Base-by-base conservation (phyloP, 2,329 filamentous ascomycete genomes). In the Rhytidhysteron rufulum region DNA sequence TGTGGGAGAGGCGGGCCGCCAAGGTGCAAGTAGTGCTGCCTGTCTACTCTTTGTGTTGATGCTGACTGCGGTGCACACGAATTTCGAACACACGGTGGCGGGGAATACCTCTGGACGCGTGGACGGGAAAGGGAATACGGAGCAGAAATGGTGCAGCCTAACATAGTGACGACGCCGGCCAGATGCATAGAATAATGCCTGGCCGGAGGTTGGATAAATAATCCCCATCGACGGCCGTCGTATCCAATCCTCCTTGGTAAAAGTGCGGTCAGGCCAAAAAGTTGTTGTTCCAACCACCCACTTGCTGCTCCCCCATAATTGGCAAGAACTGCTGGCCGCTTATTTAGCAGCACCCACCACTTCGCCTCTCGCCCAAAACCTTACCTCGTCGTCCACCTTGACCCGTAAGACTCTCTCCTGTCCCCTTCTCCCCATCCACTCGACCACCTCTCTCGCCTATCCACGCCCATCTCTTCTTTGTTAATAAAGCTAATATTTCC, bases 321-420 rank as follows among this genome's bases (percentile, higher is more conserved):
- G 60, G 60, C 58, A 62, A 64, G 61, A 51, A 55, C 52, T 53
- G 58, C 51, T 39, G 34, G 57, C 67, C 62, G 63, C 62, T 65
- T 65, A 66, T 65, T 66, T 66, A 63, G 60, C 61, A 63, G 57
- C 58, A 59, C 57, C 55, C 58, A 63, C 60, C 62, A 62, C 58
- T 45, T 63, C 49, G 60, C 62, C 59, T 62, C 55, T 57, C 60
- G 54, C 63, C 65, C 60, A 60, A 48, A 59, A 53, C 58, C 58
- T 59, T 39, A 52, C 61, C 51, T 53, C 57, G 55, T 54, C 54
- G 44, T 47, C 48, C 47, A 44, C 47, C 22, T 11, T 37, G 7
- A 48, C 57, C 51, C 54, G 60, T 64, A 63, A 63, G 55, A 56
- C 56, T 46, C 49, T 37, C 35, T 37, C 25, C 25, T 29, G n/a